phyloP scores from a whole-genome alignment of 2,329 filamentous ascomycete genomes.

The Colletotrichum navitas region DNA sequence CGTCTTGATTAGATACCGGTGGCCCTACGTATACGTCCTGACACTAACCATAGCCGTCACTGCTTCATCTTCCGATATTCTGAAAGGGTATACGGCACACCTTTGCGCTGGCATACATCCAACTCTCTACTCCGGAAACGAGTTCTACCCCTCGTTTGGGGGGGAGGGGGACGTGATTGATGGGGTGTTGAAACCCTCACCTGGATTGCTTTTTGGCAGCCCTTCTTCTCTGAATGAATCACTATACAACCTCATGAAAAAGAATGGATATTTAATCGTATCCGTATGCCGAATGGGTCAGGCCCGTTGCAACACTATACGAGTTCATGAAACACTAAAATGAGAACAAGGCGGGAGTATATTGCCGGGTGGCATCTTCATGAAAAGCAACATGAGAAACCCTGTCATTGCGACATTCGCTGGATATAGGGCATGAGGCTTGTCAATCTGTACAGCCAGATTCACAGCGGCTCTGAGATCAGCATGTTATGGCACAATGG shows the following conservation, averaged over 20 bases:
- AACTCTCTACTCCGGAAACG: background rate
- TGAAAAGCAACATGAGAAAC: background rate
- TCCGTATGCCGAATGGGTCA: constrained; percentile 7
- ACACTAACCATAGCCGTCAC: constrained; percentile 44
- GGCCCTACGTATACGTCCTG: constrained; percentile 42
- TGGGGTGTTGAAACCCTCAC: background rate
- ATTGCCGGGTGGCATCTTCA: constrained; percentile 3
- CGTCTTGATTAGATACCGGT: constrained; percentile 44
- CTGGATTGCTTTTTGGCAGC: constrained; percentile 9
- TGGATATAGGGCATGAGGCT: background rate
- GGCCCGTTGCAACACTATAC: background rate
- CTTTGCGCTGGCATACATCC: background rate
- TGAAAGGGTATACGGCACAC: background rate
- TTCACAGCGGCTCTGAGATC: constrained; percentile 7
- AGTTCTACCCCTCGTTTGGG: background rate
- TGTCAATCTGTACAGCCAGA: constrained; percentile 9
- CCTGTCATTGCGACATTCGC: background rate
- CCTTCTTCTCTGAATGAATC: constrained; percentile 1
- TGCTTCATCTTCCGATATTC: constrained; percentile 31
- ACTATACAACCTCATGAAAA: constrained; percentile 1
- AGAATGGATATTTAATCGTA: background rate
- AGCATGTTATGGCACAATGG: constrained; percentile 1
- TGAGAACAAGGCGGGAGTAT: background rate
- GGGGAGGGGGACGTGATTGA: background rate
- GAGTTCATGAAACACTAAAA: constrained; percentile 2